Conservation (phyloP, 2,329 filamentous ascomycete species). For the Pseudogymnoascus sp. region DNA sequence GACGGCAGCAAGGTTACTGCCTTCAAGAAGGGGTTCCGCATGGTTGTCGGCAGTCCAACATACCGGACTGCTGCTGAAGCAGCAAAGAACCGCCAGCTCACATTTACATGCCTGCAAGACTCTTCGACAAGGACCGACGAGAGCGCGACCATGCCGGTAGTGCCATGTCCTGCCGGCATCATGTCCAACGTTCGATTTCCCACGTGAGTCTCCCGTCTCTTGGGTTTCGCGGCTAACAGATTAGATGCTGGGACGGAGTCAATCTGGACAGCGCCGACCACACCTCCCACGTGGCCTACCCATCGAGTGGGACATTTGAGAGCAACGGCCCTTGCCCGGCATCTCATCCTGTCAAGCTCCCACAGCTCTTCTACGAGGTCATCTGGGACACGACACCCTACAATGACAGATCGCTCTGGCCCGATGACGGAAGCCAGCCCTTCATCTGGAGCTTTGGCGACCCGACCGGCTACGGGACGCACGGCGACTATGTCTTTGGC, state of each 20-base stretch:
- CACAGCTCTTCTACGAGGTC: conserved; percentile 41
- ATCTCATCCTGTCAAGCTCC: conserved; percentile 38
- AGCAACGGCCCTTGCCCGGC: conserved; percentile 18
- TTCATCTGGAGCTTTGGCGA: conserved; percentile 37
- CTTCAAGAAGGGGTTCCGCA: conserved; percentile 38
- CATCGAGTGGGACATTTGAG: conserved; percentile 19
- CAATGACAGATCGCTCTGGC: conserved; percentile 36
- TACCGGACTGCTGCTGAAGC: conserved; percentile 30
- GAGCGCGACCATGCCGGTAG: conserved; percentile 31
- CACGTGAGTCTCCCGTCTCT: conserved; percentile 13
- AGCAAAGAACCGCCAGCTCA: conserved; percentile 34
- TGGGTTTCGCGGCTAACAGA: neutral
- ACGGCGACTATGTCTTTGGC: conserved; percentile 45
- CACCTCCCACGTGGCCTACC: conserved; percentile 21
- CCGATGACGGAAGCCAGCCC: conserved; percentile 35
- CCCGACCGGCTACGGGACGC: conserved; percentile 39
- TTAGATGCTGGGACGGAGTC: conserved; percentile 21
- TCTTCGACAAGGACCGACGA: conserved; percentile 31
- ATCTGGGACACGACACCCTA: conserved; percentile 39
- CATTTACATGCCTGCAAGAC: conserved; percentile 36
- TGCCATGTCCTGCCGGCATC: conserved; percentile 26
- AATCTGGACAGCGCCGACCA: conserved; percentile 21
- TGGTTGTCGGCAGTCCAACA: conserved; percentile 35
- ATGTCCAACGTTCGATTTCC: conserved; percentile 27
- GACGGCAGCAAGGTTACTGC: conserved; percentile 33